Percentiles rank a stretch among this genome's conserved stretches.
Evolutionary conservation across 2,329 filamentous ascomycete genomes (phyloP).

Genomic region (Trichoderma sp.): DNA sequence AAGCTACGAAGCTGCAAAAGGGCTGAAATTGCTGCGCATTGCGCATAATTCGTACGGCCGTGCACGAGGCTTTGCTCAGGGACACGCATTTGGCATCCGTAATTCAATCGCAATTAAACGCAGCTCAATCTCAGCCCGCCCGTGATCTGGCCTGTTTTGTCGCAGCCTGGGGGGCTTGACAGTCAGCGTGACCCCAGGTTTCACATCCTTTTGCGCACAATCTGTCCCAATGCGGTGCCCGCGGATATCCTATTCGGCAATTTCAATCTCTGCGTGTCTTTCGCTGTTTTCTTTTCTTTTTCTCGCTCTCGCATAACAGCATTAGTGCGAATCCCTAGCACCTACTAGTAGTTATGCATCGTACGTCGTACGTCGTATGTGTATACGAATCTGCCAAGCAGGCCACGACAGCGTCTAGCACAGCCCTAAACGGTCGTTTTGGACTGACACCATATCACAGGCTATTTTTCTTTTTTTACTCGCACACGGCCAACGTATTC

Average conservation of each 20-base stretch:
- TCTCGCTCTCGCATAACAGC: not conserved
- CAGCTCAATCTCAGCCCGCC: conserved; percentile 9
- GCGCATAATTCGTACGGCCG: not conserved
- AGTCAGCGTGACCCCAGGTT: conserved; percentile 15
- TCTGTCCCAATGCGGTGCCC: conserved; percentile 1
- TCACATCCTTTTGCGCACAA: conserved; percentile 8
- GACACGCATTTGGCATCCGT: not conserved
- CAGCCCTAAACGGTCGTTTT: conserved; percentile 5
- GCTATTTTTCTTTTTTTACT: not conserved
- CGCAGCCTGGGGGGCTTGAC: conserved; percentile 1
- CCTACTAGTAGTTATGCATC: not conserved
- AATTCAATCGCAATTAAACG: not conserved
- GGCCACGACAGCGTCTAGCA: conserved; percentile 9
- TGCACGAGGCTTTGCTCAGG: not conserved
- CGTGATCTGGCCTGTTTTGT: conserved; percentile 8
- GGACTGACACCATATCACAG: not conserved
- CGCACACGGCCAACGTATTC: not conserved
- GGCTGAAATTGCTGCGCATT: not conserved
- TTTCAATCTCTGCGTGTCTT: not conserved
- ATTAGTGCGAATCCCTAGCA: not conserved
- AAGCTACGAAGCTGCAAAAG: not conserved
- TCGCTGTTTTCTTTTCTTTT: not conserved
- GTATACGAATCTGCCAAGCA: not conserved
- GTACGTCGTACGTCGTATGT: not conserved
- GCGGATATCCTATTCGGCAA: conserved; percentile 1